Percentiles rank a stretch among this genome's conserved stretches.
These are phyloP conservation scores for Colletotrichum somersetense DNA, from an alignment of 2,329 filamentous ascomycete genomes.

Conservation along the genomic window DNA sequence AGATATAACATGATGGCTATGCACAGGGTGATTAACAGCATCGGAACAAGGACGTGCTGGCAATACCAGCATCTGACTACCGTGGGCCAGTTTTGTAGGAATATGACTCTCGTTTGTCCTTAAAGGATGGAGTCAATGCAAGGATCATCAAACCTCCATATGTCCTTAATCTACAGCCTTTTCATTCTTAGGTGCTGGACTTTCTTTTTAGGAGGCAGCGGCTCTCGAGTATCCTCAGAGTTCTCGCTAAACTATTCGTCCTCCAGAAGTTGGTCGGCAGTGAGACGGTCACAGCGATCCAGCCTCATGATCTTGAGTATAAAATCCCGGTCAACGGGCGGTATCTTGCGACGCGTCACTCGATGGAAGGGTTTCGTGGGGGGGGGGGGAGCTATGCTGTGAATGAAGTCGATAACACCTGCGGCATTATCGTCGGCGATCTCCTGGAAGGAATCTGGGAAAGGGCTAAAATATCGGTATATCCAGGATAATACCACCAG, in stretches of 20 bases:
- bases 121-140: no score
- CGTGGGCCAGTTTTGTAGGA: no score
- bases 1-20: no score
- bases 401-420: conserved; percentile 5
- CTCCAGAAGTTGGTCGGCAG: conserved; percentile 11
- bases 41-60: neutral
- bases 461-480: conserved; percentile 10
- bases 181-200: neutral
- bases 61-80: no score
- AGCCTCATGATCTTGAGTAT: conserved; percentile 11
- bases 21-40: no score
- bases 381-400: conserved; percentile 9
- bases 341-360: conserved; percentile 9
- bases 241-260: conserved; percentile 7
- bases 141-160: no score
- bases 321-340: conserved; percentile 9
- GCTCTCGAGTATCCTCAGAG: conserved; percentile 12
- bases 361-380: neutral
- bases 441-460: conserved; percentile 5
- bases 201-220: neutral
- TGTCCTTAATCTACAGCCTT: neutral
- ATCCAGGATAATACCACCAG: conserved; percentile 11
- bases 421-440: conserved; percentile 6
- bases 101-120: no score
- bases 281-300: conserved; percentile 6